A percentile compares a stretch with the other conserved stretches of the same genome.
Evolutionary conservation across 306 rosid genomes (phyloP).

Genomic region (Citrullus mucosospermus): DNA sequence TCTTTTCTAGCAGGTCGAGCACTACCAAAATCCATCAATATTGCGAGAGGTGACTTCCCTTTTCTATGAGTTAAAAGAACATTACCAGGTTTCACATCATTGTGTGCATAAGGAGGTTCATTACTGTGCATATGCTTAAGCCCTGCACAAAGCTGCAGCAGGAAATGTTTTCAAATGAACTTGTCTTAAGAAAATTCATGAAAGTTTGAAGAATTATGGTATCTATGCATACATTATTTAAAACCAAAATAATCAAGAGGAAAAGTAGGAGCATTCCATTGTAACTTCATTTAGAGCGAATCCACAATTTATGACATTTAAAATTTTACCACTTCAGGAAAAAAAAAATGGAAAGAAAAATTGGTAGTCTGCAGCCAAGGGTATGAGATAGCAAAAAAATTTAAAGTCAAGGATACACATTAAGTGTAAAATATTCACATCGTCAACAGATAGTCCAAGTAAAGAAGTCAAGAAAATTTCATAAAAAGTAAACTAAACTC

Average conservation of each 20-base stretch:
- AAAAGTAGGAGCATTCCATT: not conserved
- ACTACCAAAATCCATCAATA: constrained; percentile 98
- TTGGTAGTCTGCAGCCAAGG: not conserved
- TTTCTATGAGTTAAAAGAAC: constrained; percentile 71
- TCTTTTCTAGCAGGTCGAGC: constrained; percentile 81
- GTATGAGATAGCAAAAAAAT: not conserved
- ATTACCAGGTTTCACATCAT: constrained; percentile 96
- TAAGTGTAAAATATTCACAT: not conserved
- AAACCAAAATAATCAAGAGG: not conserved
- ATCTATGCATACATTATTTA: not conserved
- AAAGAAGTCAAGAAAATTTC: not conserved
- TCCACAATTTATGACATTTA: not conserved
- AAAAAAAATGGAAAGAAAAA: not conserved
- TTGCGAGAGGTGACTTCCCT: constrained; percentile 78
- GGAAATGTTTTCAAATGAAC: not conserved
- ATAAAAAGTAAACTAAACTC: not conserved
- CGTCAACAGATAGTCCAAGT: not conserved
- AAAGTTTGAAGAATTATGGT: not conserved
- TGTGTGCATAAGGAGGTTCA: constrained; percentile 94
- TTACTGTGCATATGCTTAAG: constrained; percentile 90
- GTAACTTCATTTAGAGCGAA: not conserved
- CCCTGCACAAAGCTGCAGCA: constrained; percentile 91
- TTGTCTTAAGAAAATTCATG: not conserved
- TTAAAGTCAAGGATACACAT: not conserved
- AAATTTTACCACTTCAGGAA: not conserved